A percentile compares a stretch with the other conserved stretches of the same genome.
phyloP scores from a whole-genome alignment of 352 stramenopile species.

The Globisporangium nunn region DNA sequence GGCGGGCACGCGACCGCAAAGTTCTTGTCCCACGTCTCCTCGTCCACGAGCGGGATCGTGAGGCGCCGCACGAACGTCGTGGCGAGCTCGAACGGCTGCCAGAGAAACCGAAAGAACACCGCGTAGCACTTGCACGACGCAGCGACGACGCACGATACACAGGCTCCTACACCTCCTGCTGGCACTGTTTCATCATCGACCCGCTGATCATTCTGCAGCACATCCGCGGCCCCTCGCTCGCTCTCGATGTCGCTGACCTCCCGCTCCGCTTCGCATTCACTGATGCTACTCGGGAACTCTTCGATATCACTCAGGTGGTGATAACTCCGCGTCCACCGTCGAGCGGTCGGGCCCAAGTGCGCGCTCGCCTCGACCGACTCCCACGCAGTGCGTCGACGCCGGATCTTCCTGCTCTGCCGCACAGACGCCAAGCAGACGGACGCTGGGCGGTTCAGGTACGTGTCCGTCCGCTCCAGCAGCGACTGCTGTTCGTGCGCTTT shows the following conservation, averaged over 20 bases:
- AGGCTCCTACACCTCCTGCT: neutral
- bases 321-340: conserved; percentile 64
- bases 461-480: conserved; percentile 49
- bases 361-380: conserved; percentile 49
- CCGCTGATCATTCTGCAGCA: neutral
- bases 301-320: conserved; percentile 52
- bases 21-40: conserved; percentile 78
- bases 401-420: conserved; percentile 28
- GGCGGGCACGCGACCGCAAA: conserved; percentile 59
- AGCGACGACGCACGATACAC: neutral
- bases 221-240: neutral
- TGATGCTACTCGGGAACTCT: conserved; percentile 32
- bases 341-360: conserved; percentile 45
- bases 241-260: conserved; percentile 10
- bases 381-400: conserved; percentile 42
- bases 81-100: conserved; percentile 60
- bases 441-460: conserved; percentile 37
- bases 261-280: conserved; percentile 14
- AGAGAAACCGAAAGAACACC: conserved; percentile 43
- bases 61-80: conserved; percentile 63
- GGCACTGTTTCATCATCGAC: too few species aligned
- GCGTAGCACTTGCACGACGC: conserved; percentile 18
- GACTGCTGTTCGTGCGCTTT: conserved; percentile 32
- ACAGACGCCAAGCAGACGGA: conserved; percentile 54
- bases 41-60: conserved; percentile 71